phyloP scores from a whole-genome alignment of 331 rosid genomes.

The Rhamnella rubrinervis region DNA sequence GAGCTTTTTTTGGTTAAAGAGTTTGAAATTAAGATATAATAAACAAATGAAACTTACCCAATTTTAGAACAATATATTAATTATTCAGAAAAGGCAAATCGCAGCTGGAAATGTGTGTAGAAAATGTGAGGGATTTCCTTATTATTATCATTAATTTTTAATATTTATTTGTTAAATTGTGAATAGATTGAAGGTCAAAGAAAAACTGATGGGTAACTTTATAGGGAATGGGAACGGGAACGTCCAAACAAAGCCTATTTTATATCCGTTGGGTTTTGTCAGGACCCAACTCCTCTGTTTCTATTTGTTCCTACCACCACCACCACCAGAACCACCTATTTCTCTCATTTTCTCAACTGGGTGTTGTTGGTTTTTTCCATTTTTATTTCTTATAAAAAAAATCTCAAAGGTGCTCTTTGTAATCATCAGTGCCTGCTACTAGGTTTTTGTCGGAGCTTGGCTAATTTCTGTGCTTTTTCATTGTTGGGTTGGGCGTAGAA shows the following conservation, averaged over 20 bases:
- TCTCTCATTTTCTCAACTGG: too few species aligned
- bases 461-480: conserved; percentile 2
- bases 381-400: too few species aligned
- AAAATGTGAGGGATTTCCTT: not conserved
- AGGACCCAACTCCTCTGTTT: not conserved
- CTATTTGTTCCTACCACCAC: not conserved
- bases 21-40: too few species aligned
- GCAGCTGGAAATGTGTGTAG: not conserved
- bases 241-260: not conserved
- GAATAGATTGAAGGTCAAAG: conserved; percentile 4
- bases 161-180: not conserved
- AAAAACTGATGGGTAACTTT: not conserved
- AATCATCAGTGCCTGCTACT: too few species aligned
- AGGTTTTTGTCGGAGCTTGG: not conserved
- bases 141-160: not conserved
- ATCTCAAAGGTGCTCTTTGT: not conserved
- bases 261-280: not conserved
- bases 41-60: too few species aligned
- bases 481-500: not conserved
- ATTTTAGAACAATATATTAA: too few species aligned
- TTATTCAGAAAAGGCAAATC: too few species aligned
- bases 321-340: not conserved
- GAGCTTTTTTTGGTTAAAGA: too few species aligned
- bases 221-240: not conserved
- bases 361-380: not conserved